A percentile compares a stretch with the other conserved stretches of the same genome.
phyloP scores from a whole-genome alignment of 805 yeast species.

The Kodamaea kaohsiungensis region DNA sequence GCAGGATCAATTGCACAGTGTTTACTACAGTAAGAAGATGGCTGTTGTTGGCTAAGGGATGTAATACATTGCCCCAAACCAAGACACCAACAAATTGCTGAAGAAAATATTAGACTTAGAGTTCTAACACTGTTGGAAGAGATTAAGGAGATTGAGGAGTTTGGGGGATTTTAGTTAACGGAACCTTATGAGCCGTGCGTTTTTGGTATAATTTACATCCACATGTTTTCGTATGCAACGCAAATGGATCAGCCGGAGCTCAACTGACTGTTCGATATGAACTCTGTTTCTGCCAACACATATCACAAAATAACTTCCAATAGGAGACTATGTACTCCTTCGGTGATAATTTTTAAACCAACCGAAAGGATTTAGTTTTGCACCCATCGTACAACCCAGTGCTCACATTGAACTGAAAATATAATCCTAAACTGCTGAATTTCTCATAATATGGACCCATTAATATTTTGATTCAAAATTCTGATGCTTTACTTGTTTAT shows the following conservation, averaged over 20 bases:
- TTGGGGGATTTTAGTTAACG: slow-evolving; percentile 4
- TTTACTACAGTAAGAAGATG: not conserved
- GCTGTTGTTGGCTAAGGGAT: slow-evolving; percentile 44
- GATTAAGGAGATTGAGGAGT: too few species aligned
- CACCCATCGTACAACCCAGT: not conserved
- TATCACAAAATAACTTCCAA: not conserved
- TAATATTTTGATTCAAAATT: too few species aligned
- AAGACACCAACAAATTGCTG: slow-evolving; percentile 2
- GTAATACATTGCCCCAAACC: slow-evolving; percentile 39
- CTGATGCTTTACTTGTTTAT: too few species aligned
- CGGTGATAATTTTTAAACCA: not conserved
- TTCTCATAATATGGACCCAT: too few species aligned
- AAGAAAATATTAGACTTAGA: too few species aligned
- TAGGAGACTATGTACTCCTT: not conserved
- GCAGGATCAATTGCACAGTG: not conserved
- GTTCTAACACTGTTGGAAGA: too few species aligned
- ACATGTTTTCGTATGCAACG: not conserved
- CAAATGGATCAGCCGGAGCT: not conserved
- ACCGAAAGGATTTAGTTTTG: not conserved
- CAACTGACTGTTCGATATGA: not conserved
- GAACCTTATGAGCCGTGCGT: not conserved
- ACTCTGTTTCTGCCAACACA: not conserved
- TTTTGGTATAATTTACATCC: not conserved
- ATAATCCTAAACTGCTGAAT: too few species aligned
- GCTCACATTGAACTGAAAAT: not conserved